phyloP scores from a whole-genome alignment of 768 basidiomycete species.

The Suillus bovinus region DNA sequence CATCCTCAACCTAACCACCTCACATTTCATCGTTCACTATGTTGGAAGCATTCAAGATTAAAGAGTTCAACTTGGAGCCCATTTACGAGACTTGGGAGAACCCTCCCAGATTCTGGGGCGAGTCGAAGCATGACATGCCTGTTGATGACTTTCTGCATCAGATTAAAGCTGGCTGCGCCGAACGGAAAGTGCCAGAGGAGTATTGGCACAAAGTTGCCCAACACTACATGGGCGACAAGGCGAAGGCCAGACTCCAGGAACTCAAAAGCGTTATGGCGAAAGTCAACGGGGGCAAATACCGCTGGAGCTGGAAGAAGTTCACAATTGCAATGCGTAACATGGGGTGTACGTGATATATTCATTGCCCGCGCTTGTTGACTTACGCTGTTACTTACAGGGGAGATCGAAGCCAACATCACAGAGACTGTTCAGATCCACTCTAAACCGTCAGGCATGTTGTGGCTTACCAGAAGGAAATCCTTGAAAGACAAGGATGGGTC shows the following conservation, averaged over 20 bases:
- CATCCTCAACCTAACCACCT: background rate
- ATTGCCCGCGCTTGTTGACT: background rate
- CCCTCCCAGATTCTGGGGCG: conserved; percentile 66
- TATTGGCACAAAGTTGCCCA: conserved; percentile 84
- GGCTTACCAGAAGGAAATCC: conserved; percentile 51
- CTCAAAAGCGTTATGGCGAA: conserved; percentile 73
- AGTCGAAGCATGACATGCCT: conserved; percentile 64
- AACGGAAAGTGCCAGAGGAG: conserved; percentile 73
- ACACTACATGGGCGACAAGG: conserved; percentile 71
- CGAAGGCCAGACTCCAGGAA: conserved; percentile 64
- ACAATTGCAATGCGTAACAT: conserved; percentile 76
- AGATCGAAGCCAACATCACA: conserved; percentile 58
- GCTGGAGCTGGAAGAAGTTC: conserved; percentile 85
- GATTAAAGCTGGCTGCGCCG: conserved; percentile 70
- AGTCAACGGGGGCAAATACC: conserved; percentile 74
- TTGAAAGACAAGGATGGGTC: conserved; percentile 32
- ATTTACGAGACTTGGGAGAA: conserved; percentile 64
- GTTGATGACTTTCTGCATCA: conserved; percentile 74
- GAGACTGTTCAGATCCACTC: conserved; percentile 62
- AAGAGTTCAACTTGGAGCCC: conserved; percentile 73
- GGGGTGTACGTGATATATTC: conserved; percentile 60
- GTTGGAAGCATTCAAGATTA: conserved; percentile 79
- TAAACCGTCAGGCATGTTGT: conserved; percentile 50
- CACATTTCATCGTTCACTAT: conserved; percentile 31
- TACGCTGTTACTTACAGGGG: conserved; percentile 46